Evolutionary conservation across 139 green algal genomes (phyloP).

Genomic region (Ettlia oleoabundans): DNA sequence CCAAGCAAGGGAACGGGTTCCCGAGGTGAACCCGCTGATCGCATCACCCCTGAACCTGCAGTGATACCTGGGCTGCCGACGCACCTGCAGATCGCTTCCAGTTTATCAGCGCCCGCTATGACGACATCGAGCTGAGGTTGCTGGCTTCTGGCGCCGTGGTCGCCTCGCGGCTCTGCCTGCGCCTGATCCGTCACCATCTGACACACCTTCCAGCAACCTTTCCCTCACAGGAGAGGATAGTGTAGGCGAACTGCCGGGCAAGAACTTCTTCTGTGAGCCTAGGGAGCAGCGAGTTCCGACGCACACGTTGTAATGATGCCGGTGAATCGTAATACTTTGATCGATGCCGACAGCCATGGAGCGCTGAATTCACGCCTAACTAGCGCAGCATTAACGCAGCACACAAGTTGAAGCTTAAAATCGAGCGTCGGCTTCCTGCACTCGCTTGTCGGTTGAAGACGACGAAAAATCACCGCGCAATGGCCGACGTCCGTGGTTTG

Average conservation of each 20-base stretch:
- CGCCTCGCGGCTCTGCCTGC: neutral
- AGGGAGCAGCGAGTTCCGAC: too few relatives aligned
- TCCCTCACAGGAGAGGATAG: too few relatives aligned
- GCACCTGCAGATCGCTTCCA: conserved; percentile 5
- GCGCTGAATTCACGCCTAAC: too few relatives aligned
- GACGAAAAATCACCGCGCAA: neutral
- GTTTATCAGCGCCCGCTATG: neutral
- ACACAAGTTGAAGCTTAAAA: too few relatives aligned
- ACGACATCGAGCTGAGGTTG: neutral
- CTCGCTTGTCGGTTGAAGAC: neutral
- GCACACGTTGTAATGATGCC: too few relatives aligned
- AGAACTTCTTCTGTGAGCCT: too few relatives aligned
- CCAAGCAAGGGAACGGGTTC: neutral
- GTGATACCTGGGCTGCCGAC: neutral
- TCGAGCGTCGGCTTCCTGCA: neutral
- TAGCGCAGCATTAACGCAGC: too few relatives aligned
- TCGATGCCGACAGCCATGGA: too few relatives aligned
- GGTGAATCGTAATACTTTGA: too few relatives aligned
- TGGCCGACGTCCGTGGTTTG: conserved; percentile 3
- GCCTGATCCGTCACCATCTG: neutral
- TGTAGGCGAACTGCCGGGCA: too few relatives aligned
- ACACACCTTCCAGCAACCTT: neutral
- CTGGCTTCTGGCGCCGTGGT: neutral
- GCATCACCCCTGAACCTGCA: neutral
- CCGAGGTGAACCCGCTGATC: neutral